Conservation (phyloP, 2,329 filamentous ascomycete genomes). For the Fonsecaea pugnacius region DNA sequence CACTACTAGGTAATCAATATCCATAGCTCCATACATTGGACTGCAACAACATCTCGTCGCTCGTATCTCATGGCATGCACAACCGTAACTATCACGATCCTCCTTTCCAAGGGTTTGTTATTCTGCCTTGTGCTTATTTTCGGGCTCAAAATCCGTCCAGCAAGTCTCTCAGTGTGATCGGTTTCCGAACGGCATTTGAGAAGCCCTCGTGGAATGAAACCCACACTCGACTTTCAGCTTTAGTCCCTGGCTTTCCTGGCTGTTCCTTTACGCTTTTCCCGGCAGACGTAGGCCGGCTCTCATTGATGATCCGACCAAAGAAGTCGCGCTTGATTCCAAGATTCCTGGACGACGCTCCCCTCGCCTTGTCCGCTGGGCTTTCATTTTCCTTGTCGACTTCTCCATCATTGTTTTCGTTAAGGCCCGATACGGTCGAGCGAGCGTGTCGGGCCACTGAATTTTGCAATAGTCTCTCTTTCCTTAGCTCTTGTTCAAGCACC, state of each 20-base stretch:
- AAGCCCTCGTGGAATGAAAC: constrained; percentile 87
- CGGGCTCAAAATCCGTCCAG: constrained; percentile 59
- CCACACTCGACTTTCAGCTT: constrained; percentile 71
- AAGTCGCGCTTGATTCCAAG: constrained; percentile 73
- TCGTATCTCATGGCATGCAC: background rate
- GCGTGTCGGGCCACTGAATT: constrained; percentile 70
- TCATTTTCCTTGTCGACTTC: constrained; percentile 44
- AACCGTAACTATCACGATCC: background rate
- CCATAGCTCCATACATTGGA: background rate
- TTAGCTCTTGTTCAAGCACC: constrained; percentile 88
- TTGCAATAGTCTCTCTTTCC: constrained; percentile 69
- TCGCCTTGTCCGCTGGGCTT: constrained; percentile 41
- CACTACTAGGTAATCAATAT: background rate
- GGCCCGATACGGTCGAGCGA: constrained; percentile 43
- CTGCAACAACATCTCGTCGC: background rate
- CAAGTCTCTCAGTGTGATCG: constrained; percentile 79
- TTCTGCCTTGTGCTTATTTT: constrained; percentile 41
- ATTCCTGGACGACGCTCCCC: constrained; percentile 33
- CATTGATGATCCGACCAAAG: constrained; percentile 73
- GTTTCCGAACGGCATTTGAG: constrained; percentile 90
- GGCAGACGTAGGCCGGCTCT: constrained; percentile 38
- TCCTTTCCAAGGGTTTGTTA: background rate
- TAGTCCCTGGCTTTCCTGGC: constrained; percentile 39
- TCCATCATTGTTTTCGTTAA: constrained; percentile 29
- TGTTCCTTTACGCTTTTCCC: constrained; percentile 36